Conservation (phyloP, 78 protist genomes). For the Capsaspora owczarzaki region DNA sequence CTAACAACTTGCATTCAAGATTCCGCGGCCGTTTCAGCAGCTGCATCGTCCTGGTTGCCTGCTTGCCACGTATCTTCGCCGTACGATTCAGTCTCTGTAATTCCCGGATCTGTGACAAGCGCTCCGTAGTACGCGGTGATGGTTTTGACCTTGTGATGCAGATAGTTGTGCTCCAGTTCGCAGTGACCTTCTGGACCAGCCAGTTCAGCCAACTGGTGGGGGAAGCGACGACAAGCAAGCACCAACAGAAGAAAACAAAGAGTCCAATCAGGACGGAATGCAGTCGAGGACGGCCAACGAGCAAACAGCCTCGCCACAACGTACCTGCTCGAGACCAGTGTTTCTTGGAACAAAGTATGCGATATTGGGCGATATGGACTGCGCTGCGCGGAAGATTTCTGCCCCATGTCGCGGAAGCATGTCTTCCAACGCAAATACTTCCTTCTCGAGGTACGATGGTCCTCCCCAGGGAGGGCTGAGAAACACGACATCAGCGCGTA, state of each 20-base stretch:
- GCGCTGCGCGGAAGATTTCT: not conserved
- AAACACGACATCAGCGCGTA: constrained; percentile 38
- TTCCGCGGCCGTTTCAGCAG: no score
- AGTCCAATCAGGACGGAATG: no score
- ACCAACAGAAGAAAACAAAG: no score
- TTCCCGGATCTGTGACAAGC: not conserved
- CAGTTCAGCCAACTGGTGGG: not conserved
- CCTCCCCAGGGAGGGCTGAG: constrained; percentile 70
- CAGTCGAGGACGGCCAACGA: no score
- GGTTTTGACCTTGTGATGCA: not conserved
- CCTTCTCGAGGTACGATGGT: constrained; percentile 13
- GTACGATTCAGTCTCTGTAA: no score
- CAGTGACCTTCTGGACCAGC: not conserved
- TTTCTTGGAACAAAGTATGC: constrained; percentile 29
- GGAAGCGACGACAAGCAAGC: not conserved
- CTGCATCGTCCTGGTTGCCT: no score
- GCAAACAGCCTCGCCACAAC: no score
- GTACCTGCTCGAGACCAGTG: constrained; percentile 10
- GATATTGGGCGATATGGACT: not conserved
- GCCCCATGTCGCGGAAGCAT: constrained; percentile 12
- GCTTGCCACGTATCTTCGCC: no score
- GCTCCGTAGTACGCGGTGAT: not conserved
- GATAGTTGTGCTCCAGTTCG: not conserved
- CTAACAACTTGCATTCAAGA: no score
- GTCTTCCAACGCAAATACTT: not conserved